Evolutionary conservation across 164 flowering plant genomes (phyloP), one percentile per base, ranked within the genome.

Genomic region (Kingdonia uniflora): DNA sequence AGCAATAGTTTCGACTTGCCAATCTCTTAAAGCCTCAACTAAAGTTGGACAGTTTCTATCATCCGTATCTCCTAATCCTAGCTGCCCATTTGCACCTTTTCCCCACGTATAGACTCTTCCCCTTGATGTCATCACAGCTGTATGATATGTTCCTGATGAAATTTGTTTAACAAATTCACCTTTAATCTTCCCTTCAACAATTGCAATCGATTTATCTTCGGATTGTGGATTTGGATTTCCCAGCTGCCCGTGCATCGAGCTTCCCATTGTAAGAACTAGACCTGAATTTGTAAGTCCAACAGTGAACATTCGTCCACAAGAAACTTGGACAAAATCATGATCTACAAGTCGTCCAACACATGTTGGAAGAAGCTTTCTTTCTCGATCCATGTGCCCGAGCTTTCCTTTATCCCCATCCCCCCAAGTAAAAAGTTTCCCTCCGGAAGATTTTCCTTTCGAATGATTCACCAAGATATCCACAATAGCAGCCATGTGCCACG

Each of bases 401-500:
- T 69, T 69, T 23, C 84, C 81, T 65, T 74, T 68, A 65, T 84
- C 91, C 12, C 77, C 82, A 68, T 84, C 86, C 19, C 91, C 91
- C 91, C 91, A 84, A 10, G 87, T 84, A 58, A 84, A 84, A 16
- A 81, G 54, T 55, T 84, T 80, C 16, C 84, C 79, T 42, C 62
- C 57, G 11, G 33, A 22, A 39, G 56, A 15, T 43, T 68, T 67
- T 23, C 54, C 49, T 50, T 65, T 66, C 52, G 47, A 55, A 38
- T 59, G 63, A 53, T 74, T 76, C 51, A 33, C 64, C 67, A 65
- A 62, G 29, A 73, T 37, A 19, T 79, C 85, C 41, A 81, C 87
- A 54, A 81, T 61, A 19, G 92, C 81, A 21, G 92, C 87, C 1
- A 82, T 84, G 52, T 84, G 92, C 87, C 92, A 81, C 3, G 81